Percentiles rank a stretch among this genome's conserved stretches.
phyloP scores from a whole-genome alignment of 1,284 basidiomycete genomes.

The Ganoderma resinaceum region DNA sequence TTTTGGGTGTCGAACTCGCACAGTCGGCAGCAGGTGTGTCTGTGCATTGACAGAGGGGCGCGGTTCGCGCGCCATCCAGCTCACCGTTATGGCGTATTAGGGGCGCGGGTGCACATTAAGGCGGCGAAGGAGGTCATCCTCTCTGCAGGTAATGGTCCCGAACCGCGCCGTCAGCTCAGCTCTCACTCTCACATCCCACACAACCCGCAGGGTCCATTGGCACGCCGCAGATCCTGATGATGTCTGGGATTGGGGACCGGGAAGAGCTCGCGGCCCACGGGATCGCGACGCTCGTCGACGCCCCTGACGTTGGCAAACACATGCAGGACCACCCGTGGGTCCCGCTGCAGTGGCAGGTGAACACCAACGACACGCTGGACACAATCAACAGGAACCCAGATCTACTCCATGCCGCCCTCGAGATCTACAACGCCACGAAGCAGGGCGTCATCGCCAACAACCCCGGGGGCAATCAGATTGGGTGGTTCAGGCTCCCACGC shows the following conservation, averaged over 20 bases:
- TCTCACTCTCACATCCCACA: not conserved
- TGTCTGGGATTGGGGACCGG: constrained; percentile 33
- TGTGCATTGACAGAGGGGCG: not conserved
- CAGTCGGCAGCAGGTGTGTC: not conserved
- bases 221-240: constrained; percentile 42
- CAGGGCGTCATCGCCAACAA: constrained; percentile 12
- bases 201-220: constrained; percentile 11
- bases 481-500: constrained; percentile 18
- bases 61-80: not conserved
- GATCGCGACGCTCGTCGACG: constrained; percentile 40
- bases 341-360: constrained; percentile 22
- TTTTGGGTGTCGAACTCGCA: constrained; percentile 2
- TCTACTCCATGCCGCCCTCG: constrained; percentile 14
- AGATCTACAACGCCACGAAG: constrained; percentile 21
- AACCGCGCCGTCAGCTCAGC: not conserved
- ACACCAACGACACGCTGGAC: constrained; percentile 21
- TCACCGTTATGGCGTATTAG: constrained; percentile 1
- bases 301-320: constrained; percentile 43
- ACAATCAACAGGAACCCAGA: constrained; percentile 20
- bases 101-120: constrained; percentile 19
- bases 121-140: constrained; percentile 36
- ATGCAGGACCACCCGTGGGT: constrained; percentile 46
- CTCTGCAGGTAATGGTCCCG: constrained; percentile 9
- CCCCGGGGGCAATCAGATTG: constrained; percentile 15
- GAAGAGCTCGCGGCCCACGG: constrained; percentile 28